Percentiles rank a stretch among this genome's conserved stretches.
Conservation (phyloP, 2,329 filamentous ascomycete species). For the Lizonia empirigonia region DNA sequence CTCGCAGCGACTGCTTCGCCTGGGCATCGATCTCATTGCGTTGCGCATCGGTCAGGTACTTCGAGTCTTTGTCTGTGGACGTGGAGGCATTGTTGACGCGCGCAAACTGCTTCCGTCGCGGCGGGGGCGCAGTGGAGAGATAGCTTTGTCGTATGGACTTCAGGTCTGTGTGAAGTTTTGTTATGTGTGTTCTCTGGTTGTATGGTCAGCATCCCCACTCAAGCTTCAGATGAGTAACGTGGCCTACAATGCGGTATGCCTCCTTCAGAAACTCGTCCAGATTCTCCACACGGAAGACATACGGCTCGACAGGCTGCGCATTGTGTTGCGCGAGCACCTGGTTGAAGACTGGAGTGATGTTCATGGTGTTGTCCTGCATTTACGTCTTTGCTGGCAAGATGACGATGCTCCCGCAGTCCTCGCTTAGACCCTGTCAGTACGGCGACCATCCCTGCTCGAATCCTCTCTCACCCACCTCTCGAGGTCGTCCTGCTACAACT, state of each 20-base stretch:
- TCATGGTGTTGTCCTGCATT: conserved; percentile 43
- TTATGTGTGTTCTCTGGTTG: conserved; percentile 79
- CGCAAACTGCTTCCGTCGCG: conserved; percentile 57
- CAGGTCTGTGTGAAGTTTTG: conserved; percentile 78
- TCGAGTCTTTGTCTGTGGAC: conserved; percentile 52
- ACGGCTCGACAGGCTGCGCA: conserved; percentile 57
- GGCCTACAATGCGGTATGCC: conserved; percentile 84
- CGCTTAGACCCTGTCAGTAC: conserved; percentile 21
- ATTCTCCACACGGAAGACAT: conserved; percentile 47
- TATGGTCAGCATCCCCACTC: conserved; percentile 25
- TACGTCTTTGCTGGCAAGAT: conserved; percentile 22
- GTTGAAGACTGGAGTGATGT: conserved; percentile 73
- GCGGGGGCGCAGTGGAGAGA: conserved; percentile 77
- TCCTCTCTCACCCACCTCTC: conserved; percentile 13
- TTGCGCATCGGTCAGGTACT: conserved; percentile 76
- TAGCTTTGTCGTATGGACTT: conserved; percentile 86
- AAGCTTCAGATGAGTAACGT: conserved; percentile 25
- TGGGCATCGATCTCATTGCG: conserved; percentile 86
- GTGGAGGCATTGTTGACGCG: conserved; percentile 36
- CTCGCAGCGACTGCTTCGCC: conserved; percentile 81
- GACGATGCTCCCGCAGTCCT: conserved; percentile 35
- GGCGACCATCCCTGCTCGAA: conserved; percentile 4
- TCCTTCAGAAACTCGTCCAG: conserved; percentile 91
- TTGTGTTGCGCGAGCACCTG: conserved; percentile 67
- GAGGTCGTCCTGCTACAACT: too few relatives aligned